Evolutionary conservation across 768 basidiomycete genomes (phyloP), one percentile per base, ranked within the genome.

Genomic region (Podaxis rugospora): DNA sequence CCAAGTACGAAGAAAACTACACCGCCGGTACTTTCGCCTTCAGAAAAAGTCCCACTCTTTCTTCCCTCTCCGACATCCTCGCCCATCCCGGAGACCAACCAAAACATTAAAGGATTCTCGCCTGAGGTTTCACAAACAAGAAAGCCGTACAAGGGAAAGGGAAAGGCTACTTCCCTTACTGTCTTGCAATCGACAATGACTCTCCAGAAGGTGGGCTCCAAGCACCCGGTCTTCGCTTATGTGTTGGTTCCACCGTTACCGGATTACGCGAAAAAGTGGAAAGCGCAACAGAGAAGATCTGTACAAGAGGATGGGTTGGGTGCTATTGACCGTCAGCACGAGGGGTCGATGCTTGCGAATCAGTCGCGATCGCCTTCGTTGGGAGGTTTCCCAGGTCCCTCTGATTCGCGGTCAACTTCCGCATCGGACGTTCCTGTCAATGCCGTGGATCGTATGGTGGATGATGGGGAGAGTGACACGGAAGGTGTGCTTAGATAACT

Each of bases 11-110:
- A 49, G 47, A 25, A 14, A 36, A 5, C 42, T n/a, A n/a, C 7
- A 18, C 18, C 51, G 7, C 27, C 10, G 21, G 35, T 37, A 3
- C 23, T 37, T 13, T 39, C 51, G 16, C 55, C 51, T 14, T 44
- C 57, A 21, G 37, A 56, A 42, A 69, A 68, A 7, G 72, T 76
- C 13, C 83, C 82, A 28, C 70, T 83, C 50, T 84, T 84, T 64
- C 65, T 83, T 28, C 82, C 82, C 39, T 83, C 81, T 42, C 77
- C 77, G 5, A 70, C 75, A 0, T 62, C 67, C 59, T 78, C 76
- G 18, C 75, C 75, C 35, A 28, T 60, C 25, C 27, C 40, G 21
- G 23, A 18, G 5, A 21, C 49, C 5, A 16, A 44, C 14, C 6
- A 16, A 18, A 44, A n/a, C 5, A 44, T n/a, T 9, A 3, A 4